A percentile compares a stretch with the other conserved stretches of the same genome.
Evolutionary conservation across 495 filamentous ascomycete species (phyloP).

Genomic region (Lasiosphaeriaceae sp.): DNA sequence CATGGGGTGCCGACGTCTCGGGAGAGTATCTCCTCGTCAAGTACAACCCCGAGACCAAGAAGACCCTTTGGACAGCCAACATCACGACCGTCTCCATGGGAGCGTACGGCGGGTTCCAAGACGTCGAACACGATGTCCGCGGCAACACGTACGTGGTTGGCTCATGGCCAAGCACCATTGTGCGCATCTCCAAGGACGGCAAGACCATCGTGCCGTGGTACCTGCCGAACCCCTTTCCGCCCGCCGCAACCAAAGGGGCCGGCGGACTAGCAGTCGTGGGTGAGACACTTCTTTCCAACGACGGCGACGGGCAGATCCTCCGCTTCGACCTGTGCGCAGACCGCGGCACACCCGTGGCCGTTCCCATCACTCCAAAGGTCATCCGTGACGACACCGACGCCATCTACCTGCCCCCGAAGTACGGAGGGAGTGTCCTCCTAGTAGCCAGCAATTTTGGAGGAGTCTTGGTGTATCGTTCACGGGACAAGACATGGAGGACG

Average conservation of each 20-base stretch:
- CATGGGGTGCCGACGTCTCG: slow-evolving; percentile 23
- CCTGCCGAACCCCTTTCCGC: slow-evolving; percentile 8
- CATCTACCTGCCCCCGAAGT: slow-evolving; percentile 34
- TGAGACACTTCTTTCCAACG: slow-evolving; percentile 21
- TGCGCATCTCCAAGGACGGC: slow-evolving; percentile 23
- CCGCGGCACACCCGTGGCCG: slow-evolving; percentile 16
- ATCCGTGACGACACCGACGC: slow-evolving; percentile 25
- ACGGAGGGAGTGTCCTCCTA: slow-evolving; percentile 30
- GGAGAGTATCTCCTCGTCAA: slow-evolving; percentile 29
- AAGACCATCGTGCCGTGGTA: slow-evolving; percentile 28
- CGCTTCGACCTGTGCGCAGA: slow-evolving; percentile 27
- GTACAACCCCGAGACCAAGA: slow-evolving; percentile 14
- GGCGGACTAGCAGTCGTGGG: slow-evolving; percentile 27
- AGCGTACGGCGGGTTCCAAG: slow-evolving; percentile 30
- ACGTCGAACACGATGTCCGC: slow-evolving; percentile 27
- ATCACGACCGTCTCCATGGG: slow-evolving; percentile 22
- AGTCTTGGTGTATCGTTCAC: slow-evolving; percentile 31
- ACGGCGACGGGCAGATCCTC: slow-evolving; percentile 27
- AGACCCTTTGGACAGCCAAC: slow-evolving; percentile 27
- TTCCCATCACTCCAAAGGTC: slow-evolving; percentile 17
- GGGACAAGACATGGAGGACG: slow-evolving; percentile 29
- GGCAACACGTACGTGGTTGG: slow-evolving; percentile 35
- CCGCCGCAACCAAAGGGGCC: slow-evolving; percentile 22
- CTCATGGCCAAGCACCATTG: slow-evolving; percentile 27
- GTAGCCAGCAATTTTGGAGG: slow-evolving; percentile 21